Conservation (phyloP, 2,329 filamentous ascomycete genomes). For the Colletotrichum spinosum region DNA sequence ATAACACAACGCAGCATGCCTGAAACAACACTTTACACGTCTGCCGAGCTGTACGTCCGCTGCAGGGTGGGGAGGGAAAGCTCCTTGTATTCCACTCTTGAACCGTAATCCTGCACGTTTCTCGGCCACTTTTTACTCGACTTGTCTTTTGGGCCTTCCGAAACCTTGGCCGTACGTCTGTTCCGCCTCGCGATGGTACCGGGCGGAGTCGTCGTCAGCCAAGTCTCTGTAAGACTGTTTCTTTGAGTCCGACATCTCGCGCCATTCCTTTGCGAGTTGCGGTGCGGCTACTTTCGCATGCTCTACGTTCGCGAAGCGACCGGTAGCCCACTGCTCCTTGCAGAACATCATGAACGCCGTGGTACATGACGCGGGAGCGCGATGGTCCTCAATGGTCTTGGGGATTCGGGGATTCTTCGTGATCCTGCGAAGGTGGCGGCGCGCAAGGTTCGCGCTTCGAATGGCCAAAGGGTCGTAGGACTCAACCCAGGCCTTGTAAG, state of each 20-base stretch:
- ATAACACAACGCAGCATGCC: neutral
- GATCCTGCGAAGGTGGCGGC: constrained; percentile 53
- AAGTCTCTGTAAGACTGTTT: constrained; percentile 54
- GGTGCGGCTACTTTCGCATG: constrained; percentile 38
- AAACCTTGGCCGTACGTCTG: too few relatives aligned
- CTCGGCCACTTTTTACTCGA: too few relatives aligned
- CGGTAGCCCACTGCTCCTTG: constrained; percentile 50
- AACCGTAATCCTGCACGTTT: too few relatives aligned
- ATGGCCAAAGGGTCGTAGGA: constrained; percentile 54
- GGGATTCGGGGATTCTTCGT: constrained; percentile 39
- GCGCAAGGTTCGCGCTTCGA: constrained; percentile 60
- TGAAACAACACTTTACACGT: too few relatives aligned
- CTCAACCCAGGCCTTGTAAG: constrained; percentile 62
- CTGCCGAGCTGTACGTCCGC: too few relatives aligned
- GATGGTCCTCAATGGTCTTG: constrained; percentile 57
- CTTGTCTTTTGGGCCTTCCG: too few relatives aligned
- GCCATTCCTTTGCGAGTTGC: constrained; percentile 55
- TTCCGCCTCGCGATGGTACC: constrained; percentile 45
- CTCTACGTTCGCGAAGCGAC: constrained; percentile 38
- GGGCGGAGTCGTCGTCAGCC: constrained; percentile 43
- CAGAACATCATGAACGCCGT: constrained; percentile 51
- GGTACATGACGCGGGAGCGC: constrained; percentile 55
- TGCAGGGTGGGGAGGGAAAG: too few relatives aligned
- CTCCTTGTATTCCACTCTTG: too few relatives aligned
- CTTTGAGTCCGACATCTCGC: constrained; percentile 52